Evolutionary conservation across 352 stramenopile species (phyloP).

Genomic region (Globisporangium ultimum): DNA sequence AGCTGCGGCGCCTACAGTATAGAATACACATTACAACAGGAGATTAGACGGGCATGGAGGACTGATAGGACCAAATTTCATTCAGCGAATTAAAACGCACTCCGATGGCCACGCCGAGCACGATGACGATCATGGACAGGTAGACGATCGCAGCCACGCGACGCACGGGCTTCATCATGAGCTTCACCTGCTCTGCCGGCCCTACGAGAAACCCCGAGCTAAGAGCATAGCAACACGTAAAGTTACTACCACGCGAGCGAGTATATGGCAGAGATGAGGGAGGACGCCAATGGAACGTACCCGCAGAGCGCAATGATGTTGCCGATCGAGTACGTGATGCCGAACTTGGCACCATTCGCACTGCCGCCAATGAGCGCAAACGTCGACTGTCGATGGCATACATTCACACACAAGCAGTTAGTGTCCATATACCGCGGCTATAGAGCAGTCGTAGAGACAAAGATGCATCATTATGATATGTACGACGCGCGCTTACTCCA

Average conservation of each 20-base stretch:
- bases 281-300: constrained; percentile 27
- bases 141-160: constrained; percentile 73
- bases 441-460: neutral
- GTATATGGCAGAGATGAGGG: neutral
- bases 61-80: neutral
- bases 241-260: neutral
- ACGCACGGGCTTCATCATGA: constrained; percentile 85
- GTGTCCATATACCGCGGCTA: neutral
- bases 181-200: constrained; percentile 76
- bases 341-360: constrained; percentile 74
- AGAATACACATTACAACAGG: neutral
- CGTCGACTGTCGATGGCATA: constrained; percentile 51
- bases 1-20: constrained; percentile 47
- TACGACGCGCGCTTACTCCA: constrained; percentile 31
- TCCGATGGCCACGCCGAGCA: constrained; percentile 66
- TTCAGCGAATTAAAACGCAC: constrained; percentile 21
- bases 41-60: neutral
- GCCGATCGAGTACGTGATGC: constrained; percentile 76
- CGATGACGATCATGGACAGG: constrained; percentile 71
- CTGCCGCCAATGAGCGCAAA: constrained; percentile 70
- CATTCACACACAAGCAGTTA: neutral
- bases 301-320: constrained; percentile 83
- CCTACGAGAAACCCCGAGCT: constrained; percentile 83
- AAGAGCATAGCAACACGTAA: neutral
- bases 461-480: neutral